Conservation (phyloP, 1,284 basidiomycete species). For the Austroboletus olivaceoglutinosus region DNA sequence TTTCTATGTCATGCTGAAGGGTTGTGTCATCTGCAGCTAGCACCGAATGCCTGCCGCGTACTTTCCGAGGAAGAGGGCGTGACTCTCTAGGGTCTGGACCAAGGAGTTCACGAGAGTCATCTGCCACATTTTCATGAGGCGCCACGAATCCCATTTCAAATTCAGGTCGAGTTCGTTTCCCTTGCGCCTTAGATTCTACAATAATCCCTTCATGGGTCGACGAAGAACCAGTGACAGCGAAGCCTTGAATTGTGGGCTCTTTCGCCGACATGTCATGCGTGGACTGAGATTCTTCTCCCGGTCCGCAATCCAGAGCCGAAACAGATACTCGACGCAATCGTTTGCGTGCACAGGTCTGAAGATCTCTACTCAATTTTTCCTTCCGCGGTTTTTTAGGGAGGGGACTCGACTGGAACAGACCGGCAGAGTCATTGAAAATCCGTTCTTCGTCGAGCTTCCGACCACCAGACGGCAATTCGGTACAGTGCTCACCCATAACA, state of each 20-base stretch:
- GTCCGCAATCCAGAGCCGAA: neutral
- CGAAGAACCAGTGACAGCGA: neutral
- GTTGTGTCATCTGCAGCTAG: neutral
- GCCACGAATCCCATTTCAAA: constrained; percentile 10
- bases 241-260: neutral
- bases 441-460: neutral
- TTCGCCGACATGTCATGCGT: neutral
- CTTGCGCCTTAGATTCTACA: constrained; percentile 1
- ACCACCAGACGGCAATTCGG: neutral
- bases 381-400: neutral
- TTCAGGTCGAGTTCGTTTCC: constrained; percentile 25
- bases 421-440: neutral
- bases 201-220: neutral
- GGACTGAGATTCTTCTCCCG: neutral
- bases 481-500: neutral
- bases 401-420: neutral
- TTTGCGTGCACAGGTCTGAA: constrained; percentile 7
- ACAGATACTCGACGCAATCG: constrained; percentile 13
- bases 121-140: neutral
- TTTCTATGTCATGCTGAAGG: neutral
- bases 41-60: neutral
- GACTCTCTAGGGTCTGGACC: constrained; percentile 19
- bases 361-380: neutral
- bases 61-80: constrained; percentile 26
- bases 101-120: constrained; percentile 11